phyloP scores from a whole-genome alignment of 352 stramenopile genomes.

The Plasmopara halstedii region DNA sequence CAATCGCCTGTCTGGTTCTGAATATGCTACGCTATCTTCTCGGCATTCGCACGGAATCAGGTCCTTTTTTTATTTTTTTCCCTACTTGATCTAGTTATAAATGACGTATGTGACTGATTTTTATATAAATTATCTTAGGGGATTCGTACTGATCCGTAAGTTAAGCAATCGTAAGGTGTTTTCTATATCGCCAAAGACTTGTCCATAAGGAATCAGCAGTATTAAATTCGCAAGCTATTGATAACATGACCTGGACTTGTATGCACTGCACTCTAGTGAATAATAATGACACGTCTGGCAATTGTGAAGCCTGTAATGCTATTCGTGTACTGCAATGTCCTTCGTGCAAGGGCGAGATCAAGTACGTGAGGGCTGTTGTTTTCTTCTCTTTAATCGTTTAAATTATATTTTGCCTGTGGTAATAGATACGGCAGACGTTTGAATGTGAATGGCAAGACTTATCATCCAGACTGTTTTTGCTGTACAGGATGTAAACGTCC shows the following conservation, averaged over 20 bases:
- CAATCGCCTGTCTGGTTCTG: too few relatives aligned
- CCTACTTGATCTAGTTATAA: too few relatives aligned
- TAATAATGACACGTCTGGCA: slow-evolving; percentile 21
- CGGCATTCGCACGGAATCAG: too few relatives aligned
- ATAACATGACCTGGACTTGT: slow-evolving; percentile 31
- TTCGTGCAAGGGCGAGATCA: slow-evolving; percentile 28
- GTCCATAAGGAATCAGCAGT: not conserved
- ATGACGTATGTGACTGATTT: too few relatives aligned
- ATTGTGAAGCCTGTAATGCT: slow-evolving; percentile 35
- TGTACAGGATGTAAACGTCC: slow-evolving; percentile 30
- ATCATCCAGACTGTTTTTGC: slow-evolving; percentile 45
- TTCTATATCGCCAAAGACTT: not conserved
- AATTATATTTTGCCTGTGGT: not conserved
- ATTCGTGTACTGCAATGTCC: slow-evolving; percentile 35
- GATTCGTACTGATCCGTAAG: too few relatives aligned
- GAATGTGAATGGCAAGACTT: slow-evolving; percentile 30
- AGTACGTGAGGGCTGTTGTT: slow-evolving; percentile 6
- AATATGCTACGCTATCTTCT: too few relatives aligned
- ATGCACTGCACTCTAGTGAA: slow-evolving; percentile 41
- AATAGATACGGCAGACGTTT: slow-evolving; percentile 31
- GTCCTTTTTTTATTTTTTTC: too few relatives aligned
- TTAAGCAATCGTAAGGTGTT: not conserved
- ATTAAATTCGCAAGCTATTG: slow-evolving; percentile 8
- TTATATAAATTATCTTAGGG: too few relatives aligned
- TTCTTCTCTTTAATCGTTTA: slow-evolving; percentile 4